Evolutionary conservation across 331 rosid species (phyloP).

Genomic region (Cydonia oblonga): DNA sequence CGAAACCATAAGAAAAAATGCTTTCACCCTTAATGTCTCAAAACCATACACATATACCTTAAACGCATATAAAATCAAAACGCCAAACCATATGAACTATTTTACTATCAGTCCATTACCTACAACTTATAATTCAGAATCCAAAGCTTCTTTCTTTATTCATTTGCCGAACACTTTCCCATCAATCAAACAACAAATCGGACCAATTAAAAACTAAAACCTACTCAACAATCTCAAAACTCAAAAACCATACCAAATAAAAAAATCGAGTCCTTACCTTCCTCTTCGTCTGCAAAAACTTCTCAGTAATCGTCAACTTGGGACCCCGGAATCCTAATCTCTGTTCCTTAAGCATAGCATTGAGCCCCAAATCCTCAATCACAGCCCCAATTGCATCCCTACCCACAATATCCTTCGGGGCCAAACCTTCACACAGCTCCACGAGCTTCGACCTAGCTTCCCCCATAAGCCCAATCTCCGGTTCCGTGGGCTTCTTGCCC

Average conservation of each 20-base stretch:
- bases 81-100: background rate
- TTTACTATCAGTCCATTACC: background rate
- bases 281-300: constrained; percentile 40
- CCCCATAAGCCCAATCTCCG: constrained; percentile 54
- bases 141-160: background rate
- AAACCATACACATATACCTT: background rate
- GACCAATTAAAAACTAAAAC: background rate
- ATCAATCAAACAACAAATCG: background rate
- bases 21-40: background rate
- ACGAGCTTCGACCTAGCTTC: constrained; percentile 76
- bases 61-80: background rate
- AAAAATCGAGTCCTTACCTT: constrained; percentile 34
- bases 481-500: constrained; percentile 59
- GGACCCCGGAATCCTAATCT: constrained; percentile 68
- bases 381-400: constrained; percentile 52
- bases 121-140: background rate
- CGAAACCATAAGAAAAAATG: background rate
- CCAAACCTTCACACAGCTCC: constrained; percentile 42
- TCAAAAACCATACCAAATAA: background rate
- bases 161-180: background rate
- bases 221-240: background rate
- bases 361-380: constrained; percentile 72
- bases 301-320: constrained; percentile 60
- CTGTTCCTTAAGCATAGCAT: constrained; percentile 51
- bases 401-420: constrained; percentile 66